Evolutionary conservation across 352 stramenopile species (phyloP), one percentile per base, ranked within the genome.

Genomic region (Blastocystis sp.): DNA sequence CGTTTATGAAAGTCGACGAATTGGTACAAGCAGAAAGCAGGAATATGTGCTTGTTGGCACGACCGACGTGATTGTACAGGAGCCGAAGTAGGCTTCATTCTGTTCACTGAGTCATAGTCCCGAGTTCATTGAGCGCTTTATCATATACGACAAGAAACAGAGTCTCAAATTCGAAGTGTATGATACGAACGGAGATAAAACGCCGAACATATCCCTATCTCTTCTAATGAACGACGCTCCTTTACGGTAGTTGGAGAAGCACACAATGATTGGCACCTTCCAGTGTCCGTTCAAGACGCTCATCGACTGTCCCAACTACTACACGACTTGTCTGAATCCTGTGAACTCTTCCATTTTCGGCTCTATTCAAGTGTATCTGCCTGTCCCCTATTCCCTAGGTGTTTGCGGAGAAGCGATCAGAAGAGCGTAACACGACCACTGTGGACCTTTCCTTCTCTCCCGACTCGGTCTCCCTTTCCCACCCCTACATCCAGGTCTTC

Each of bases 131-230:
- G 36, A 78, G 34, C 46, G 67, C 42, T 61, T 78, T 42, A 40
- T 57, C 3, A 32, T 78, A 32, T 78, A 78, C 46, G 38, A 78
- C 67, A 78, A 78, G 67, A 59, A 59, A 21, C 67, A 78, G 38
- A 78, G 48, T 61, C 16, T 78, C 6, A 48, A 51, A 11, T 78
- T 78, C 36, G 67, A 78, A 32, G 67, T 78, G 42, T 78, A 78
- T 40, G 46, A 78, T 38, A 78, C 67, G 11, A 42, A 78, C 29
- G 67, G 67, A 16, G 42, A 61, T 9, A 40, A 34, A 4, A 44
- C 24, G 21, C 38, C 6, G 9, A 27, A 78, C 49, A 78, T 78
- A 78, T 78, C 67, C 67, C 18, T 1, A 7, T n/a, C 32, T 67
- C 24, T 21, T 34, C 56, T 27, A 40, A 56, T 61, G 24, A 36